phyloP scores from a whole-genome alignment of 2,329 filamentous ascomycete species.

The Trichoderma sp. region DNA sequence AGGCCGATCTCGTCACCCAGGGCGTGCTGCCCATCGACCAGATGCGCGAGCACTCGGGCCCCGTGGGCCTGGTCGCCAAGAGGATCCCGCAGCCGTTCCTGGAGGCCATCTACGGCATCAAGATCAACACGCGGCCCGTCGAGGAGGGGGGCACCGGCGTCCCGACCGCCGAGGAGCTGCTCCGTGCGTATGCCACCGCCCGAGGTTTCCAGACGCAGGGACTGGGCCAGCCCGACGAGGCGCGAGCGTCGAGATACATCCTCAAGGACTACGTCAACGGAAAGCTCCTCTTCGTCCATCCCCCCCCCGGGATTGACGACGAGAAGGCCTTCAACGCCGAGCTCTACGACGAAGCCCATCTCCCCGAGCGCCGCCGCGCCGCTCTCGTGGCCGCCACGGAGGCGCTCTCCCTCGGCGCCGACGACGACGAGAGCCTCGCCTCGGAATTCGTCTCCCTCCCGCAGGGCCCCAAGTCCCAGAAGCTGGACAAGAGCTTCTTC shows the following conservation, averaged over 20 bases:
- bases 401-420: slow-evolving; percentile 47
- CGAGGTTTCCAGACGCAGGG: slow-evolving; percentile 90
- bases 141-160: slow-evolving; percentile 92
- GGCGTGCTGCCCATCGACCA: slow-evolving; percentile 96
- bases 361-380: slow-evolving; percentile 78
- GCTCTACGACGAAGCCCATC: slow-evolving; percentile 79
- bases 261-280: slow-evolving; percentile 98
- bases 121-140: slow-evolving; percentile 74
- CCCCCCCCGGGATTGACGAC: slow-evolving; percentile 76
- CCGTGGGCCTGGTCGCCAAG: slow-evolving; percentile 77
- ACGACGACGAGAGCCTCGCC: slow-evolving; percentile 38
- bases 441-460: slow-evolving; percentile 56
- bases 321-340: slow-evolving; percentile 80
- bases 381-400: slow-evolving; percentile 58
- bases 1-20: slow-evolving; percentile 93
- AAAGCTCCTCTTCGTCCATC: slow-evolving; percentile 89
- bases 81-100: slow-evolving; percentile 86
- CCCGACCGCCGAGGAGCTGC: slow-evolving; percentile 81
- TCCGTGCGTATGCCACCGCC: slow-evolving; percentile 83
- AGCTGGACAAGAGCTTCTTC: slow-evolving; percentile 90
- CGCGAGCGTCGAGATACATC: slow-evolving; percentile 82
- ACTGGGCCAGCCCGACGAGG: slow-evolving; percentile 89
- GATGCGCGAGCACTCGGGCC: slow-evolving; percentile 87
- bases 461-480: slow-evolving; percentile 71
- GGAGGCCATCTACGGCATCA: slow-evolving; percentile 92